These are phyloP conservation scores for Trypanosoma mega DNA, from an alignment of 208 protist genomes.

Conservation along the genomic window DNA sequence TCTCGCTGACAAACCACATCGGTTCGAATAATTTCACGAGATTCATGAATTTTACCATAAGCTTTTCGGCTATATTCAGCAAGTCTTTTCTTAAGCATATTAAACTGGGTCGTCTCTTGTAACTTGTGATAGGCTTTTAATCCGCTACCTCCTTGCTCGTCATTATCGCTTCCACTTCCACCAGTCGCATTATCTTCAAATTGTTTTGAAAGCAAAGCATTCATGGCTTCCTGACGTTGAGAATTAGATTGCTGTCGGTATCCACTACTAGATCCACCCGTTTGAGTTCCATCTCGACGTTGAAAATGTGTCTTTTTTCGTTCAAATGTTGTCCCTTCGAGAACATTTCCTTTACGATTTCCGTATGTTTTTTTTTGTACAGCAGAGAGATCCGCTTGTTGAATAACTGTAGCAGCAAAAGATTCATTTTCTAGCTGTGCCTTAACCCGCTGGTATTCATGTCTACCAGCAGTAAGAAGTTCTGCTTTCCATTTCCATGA, in stretches of 20 bases:
- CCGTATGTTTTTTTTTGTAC: conserved; percentile 92
- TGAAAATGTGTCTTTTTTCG: conserved; percentile 33
- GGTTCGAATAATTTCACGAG: conserved; percentile 80
- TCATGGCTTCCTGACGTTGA: conserved; percentile 62
- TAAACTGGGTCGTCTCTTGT: conserved; percentile 90
- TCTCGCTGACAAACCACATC: conserved; percentile 99
- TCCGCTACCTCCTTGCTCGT: conserved; percentile 43
- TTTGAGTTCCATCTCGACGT: conserved; percentile 32
- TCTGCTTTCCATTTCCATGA: conserved; percentile 99
- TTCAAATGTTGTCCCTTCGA: conserved; percentile 88
- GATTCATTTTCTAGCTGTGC: conserved; percentile 96
- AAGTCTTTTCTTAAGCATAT: conserved; percentile 94
- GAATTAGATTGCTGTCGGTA: conserved; percentile 69
- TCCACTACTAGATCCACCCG: conserved; percentile 34
- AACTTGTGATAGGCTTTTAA: conserved; percentile 84
- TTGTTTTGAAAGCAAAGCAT: conserved; percentile 59
- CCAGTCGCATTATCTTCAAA: conserved; percentile 24
- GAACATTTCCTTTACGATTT: conserved; percentile 88
- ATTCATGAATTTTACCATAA: conserved; percentile 97
- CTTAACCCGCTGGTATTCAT: conserved; percentile 96
- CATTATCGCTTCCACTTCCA: conserved; percentile 19
- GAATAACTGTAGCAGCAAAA: conserved; percentile 76
- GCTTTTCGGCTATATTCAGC: conserved; percentile 96
- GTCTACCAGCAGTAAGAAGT: conserved; percentile 93
- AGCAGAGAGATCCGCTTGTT: conserved; percentile 82